Evolutionary conservation across 2,329 filamentous ascomycete genomes (phyloP), one percentile per base, ranked within the genome.

Genomic region (Aureobasidium sp.): DNA sequence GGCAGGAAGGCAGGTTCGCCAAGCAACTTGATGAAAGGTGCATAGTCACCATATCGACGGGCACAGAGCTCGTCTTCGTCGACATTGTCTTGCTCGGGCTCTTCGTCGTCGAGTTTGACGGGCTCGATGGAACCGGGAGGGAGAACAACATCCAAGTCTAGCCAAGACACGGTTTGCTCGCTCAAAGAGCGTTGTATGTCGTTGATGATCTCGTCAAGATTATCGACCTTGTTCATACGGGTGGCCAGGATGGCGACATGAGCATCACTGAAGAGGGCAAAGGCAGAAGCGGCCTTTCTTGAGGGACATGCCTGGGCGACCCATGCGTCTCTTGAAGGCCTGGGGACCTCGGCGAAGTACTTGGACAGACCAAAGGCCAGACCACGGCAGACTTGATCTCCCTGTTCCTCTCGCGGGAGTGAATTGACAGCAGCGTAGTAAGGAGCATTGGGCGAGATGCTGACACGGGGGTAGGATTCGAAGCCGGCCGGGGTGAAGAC

Each of bases 281-380:
- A 84, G 1, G 83, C 82, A 45, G 85, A 87, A 44, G 84, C 84
- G 5, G 87, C 85, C 56, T 68, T 81, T 68, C 80, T 81, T 67
- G 81, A 74, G 27, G 79, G 75, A 65, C 79, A 80, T 61, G 79
- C 77, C 59, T 80, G 75, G 48, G 79, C 75, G 59, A 80, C 85
- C 73, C 96, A 82, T 64, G 85, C 82, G 69, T 80, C 81, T 79
- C 91, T 96, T 71, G 91, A 87, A 41, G 83, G 79, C 61, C 88
- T 84, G 25, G 92, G 86, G 58, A 99, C 81, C 76, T 97, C 93
- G 64, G 84, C 83, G 72, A 97, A 97, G 80, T 97, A 99, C 74
- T 96, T 97, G 79, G 88, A 88, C 67, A 99, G 81, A 62, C 90
- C 91, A 75, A 97, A 96, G 52, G 93, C 94, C 62, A 99, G 82